phyloP scores from a whole-genome alignment of 352 stramenopile species.

The Globisporangium heterothallicum region DNA sequence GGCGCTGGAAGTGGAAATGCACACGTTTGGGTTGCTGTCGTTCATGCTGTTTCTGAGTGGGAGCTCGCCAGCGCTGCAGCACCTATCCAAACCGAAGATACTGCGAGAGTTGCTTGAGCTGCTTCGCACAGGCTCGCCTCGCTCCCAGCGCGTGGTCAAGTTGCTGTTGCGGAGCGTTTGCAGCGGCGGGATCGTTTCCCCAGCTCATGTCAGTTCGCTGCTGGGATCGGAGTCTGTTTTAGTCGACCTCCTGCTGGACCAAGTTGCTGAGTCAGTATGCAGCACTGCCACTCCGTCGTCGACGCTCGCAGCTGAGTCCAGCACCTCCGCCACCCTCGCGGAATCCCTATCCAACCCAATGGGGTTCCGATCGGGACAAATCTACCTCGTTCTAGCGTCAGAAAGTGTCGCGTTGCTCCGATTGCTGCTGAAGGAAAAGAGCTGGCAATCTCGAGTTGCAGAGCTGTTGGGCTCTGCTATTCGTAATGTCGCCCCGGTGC shows the following conservation, averaged over 20 bases:
- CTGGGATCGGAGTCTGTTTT: constrained; percentile 78
- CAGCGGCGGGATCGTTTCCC: constrained; percentile 60
- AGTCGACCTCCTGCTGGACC: constrained; percentile 79
- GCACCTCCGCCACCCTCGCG: constrained; percentile 25
- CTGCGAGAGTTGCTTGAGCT: constrained; percentile 76
- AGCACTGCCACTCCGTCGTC: constrained; percentile 64
- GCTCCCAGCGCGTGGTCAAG: constrained; percentile 80
- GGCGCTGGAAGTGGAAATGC: constrained; percentile 71
- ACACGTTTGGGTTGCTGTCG: constrained; percentile 61
- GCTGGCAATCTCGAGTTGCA: constrained; percentile 56
- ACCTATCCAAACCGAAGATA: constrained; percentile 56
- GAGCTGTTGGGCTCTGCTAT: constrained; percentile 68
- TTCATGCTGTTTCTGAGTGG: constrained; percentile 81
- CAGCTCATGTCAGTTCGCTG: constrained; percentile 56
- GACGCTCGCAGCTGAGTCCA: constrained; percentile 27
- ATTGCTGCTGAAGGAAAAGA: constrained; percentile 55
- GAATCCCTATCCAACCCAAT: constrained; percentile 81
- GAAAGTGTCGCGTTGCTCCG: constrained; percentile 81
- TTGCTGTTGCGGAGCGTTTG: constrained; percentile 69
- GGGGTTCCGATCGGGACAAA: constrained; percentile 75
- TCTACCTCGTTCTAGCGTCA: constrained; percentile 69
- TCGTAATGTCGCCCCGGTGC: constrained; percentile 62
- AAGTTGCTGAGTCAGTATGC: constrained; percentile 83
- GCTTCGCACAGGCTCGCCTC: constrained; percentile 65
- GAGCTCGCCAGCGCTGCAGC: constrained; percentile 45